These are phyloP conservation scores for Penicillium ucsense DNA, from an alignment of 495 filamentous ascomycete genomes.

Conservation along the genomic window DNA sequence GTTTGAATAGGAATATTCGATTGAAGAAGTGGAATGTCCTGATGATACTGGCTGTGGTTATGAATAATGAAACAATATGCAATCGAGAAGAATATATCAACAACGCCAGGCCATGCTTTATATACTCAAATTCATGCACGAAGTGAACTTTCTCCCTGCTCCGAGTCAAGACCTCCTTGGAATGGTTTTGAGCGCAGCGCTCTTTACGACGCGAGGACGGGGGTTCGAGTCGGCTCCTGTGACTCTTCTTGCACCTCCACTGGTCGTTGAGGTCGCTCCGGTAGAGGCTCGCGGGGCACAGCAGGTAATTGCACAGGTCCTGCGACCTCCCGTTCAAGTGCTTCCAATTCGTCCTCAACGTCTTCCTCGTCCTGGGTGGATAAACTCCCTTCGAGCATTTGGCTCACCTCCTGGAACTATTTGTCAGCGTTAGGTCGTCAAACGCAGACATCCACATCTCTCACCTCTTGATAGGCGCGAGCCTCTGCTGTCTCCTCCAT, in stretches of 20 bases:
- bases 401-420: conserved; percentile 63
- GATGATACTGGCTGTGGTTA: conserved; percentile 2
- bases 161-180: too few species aligned
- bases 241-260: conserved; percentile 23
- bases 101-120: conserved; percentile 24
- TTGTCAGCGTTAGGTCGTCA: not conserved
- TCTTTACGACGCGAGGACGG: conserved; percentile 20
- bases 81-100: conserved; percentile 2
- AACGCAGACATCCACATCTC: conserved; percentile 2
- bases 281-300: not conserved
- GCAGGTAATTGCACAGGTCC: conserved; percentile 15
- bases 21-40: not conserved
- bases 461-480: conserved; percentile 74
- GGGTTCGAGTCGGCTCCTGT: conserved; percentile 16
- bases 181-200: too few species aligned
- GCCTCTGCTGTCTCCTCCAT: conserved; percentile 88
- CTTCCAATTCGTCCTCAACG: conserved; percentile 88
- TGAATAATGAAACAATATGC: conserved; percentile 6
- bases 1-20: not conserved
- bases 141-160: too few species aligned
- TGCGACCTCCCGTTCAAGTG: conserved; percentile 59
- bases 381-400: conserved; percentile 77
- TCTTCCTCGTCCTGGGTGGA: conserved; percentile 94
- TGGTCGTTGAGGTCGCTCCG: conserved; percentile 10
- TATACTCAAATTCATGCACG: too few species aligned